A percentile compares a stretch with the other conserved stretches of the same genome.
Conservation (phyloP, 2,329 filamentous ascomycete genomes). For the Diaporthe nobilis region DNA sequence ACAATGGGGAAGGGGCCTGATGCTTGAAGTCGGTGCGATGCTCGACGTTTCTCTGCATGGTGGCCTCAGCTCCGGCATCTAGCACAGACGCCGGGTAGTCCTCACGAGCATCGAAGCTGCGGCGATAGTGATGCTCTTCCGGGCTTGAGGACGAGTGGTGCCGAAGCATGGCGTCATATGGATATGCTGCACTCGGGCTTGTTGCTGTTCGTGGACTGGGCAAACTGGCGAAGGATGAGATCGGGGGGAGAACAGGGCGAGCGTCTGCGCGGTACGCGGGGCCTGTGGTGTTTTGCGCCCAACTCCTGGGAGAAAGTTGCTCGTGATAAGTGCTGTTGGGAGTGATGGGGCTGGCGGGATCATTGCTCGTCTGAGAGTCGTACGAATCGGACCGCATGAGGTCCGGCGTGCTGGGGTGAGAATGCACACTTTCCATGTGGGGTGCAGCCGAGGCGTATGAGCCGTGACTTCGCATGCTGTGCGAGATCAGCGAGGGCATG, state of each 20-base stretch:
- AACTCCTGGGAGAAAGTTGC: conserved; percentile 6
- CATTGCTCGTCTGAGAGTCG: conserved; percentile 71
- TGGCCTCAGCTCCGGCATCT: neutral
- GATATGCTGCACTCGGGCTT: conserved; percentile 26
- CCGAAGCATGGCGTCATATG: conserved; percentile 32
- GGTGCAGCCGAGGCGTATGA: conserved; percentile 16
- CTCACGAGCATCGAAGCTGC: conserved; percentile 25
- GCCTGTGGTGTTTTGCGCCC: conserved; percentile 40
- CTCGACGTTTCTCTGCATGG: conserved; percentile 17
- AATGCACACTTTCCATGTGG: conserved; percentile 46
- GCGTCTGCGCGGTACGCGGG: conserved; percentile 43
- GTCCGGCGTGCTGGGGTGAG: conserved; percentile 67
- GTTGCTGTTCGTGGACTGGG: conserved; percentile 33
- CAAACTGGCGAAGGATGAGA: conserved; percentile 36
- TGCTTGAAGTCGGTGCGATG: conserved; percentile 17
- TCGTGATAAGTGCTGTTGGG: conserved; percentile 59
- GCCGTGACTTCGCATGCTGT: conserved; percentile 21
- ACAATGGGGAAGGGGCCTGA: conserved; percentile 17
- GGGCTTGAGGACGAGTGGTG: conserved; percentile 24
- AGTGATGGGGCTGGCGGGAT: conserved; percentile 69
- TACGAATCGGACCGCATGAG: conserved; percentile 73
- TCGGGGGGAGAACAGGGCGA: conserved; percentile 37
- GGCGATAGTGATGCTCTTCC: conserved; percentile 36
- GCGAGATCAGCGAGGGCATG: neutral
- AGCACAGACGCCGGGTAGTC: conserved; percentile 24